Base-by-base conservation (phyloP, 495 filamentous ascomycete genomes). In the Platismatia glauca region DNA sequence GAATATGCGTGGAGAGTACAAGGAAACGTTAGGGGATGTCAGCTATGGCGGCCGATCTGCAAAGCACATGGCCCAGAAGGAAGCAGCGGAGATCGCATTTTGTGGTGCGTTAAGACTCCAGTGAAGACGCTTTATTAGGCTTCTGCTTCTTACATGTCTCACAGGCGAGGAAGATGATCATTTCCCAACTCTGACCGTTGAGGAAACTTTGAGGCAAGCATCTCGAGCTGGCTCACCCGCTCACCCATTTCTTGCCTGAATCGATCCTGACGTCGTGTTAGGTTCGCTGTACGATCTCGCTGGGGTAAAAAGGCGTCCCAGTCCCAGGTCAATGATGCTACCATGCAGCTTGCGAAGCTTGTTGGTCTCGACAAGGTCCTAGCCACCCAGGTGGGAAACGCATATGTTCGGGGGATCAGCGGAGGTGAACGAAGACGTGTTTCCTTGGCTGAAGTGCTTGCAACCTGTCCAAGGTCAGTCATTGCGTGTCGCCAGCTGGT, bases 291-390 rank as follows among this genome's bases (percentile, higher is more conserved):
- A 12, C 16, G 11, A 13, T 13, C 37, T 13, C 34, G 56, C 29
- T 37, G 31, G 20, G 31, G 6, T 12, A 38, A 58, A 9, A 58
- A 1, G 11, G 33, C 9, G 9, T 22, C n/a, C 20, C 22, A 15
- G 18, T 24, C 5, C 34, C 8, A 22, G 24, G 5, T 24, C 5
- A 15, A 39, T 24, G 37, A 43, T 18, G 33, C 37, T 27, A 27
- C 9, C 18, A 27, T 18, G 7, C n/a, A 43, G 73, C 12, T 8
- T 63, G 62, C 52, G 70, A 61, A 78, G 68, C 35, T 37, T 22
- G n/a, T 95, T 77, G 90, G 90, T 64, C 93, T 95, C 50, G 84
- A 89, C 67, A 89, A 95, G 68, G 93, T 89, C 1, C 79, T 81
- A 33, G 82, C 89, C 66, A 95, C 91, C 0, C 84, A 90, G 33